A percentile compares a stretch with the other conserved stretches of the same genome.
Conservation (phyloP, 139 green algal species). For the Chlamydomonas incerta region DNA sequence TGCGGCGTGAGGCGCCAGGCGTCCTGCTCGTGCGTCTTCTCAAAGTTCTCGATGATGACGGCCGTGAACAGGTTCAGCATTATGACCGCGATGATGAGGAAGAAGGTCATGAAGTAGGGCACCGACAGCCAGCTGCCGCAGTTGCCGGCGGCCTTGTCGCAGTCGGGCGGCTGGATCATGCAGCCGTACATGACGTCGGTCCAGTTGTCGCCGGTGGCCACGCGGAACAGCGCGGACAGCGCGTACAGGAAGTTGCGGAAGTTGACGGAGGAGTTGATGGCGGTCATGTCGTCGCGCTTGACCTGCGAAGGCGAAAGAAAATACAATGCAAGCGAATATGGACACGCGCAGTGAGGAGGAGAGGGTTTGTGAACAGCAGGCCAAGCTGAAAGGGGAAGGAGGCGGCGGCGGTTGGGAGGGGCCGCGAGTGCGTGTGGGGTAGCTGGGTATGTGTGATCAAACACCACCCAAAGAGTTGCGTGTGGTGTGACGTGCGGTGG, state of each 20-base stretch:
- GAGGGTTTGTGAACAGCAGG: too few species aligned
- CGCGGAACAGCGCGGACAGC: conserved; percentile 64
- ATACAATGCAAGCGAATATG: too few species aligned
- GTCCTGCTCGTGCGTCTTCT: conserved; percentile 73
- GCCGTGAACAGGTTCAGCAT: conserved; percentile 80
- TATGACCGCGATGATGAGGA: conserved; percentile 74
- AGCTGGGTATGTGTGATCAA: too few species aligned
- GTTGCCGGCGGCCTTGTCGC: conserved; percentile 42
- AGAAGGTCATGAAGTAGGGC: conserved; percentile 77
- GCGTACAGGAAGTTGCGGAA: conserved; percentile 75
- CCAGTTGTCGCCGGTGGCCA: conserved; percentile 83
- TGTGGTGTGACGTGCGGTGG: too few species aligned
- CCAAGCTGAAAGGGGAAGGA: too few species aligned
- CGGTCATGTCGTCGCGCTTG: background rate
- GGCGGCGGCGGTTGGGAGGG: too few species aligned
- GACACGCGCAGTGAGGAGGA: too few species aligned
- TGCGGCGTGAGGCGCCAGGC: conserved; percentile 51
- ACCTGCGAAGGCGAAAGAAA: background rate
- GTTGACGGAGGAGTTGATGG: conserved; percentile 75
- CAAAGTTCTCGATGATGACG: conserved; percentile 81
- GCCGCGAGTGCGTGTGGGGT: too few species aligned
- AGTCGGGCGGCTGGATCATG: conserved; percentile 62
- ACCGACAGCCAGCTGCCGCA: conserved; percentile 61
- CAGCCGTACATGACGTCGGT: conserved; percentile 67
- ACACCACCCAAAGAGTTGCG: too few species aligned